Evolutionary conservation across 495 filamentous ascomycete genomes (phyloP), one percentile per base, ranked within the genome.

Genomic region (Penicillium silybi): DNA sequence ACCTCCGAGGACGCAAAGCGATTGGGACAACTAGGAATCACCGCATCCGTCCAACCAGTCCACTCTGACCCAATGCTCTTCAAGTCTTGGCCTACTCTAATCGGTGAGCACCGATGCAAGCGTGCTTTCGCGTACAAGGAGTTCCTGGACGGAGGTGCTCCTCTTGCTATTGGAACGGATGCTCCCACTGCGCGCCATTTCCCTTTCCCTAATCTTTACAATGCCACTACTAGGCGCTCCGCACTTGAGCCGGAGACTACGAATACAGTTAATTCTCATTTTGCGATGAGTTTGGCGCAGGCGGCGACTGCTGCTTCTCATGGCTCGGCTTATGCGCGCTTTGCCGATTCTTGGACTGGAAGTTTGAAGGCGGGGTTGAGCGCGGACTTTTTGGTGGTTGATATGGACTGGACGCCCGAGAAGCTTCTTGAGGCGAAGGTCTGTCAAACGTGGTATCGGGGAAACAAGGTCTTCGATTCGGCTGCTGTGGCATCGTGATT

Each of bases 41-140:
- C 80, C 13, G 82, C 82, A 8, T 82, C 79, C 0, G 75, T 85
- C 18, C 80, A 85, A 56, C 80, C 82, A 0, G 81, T 84, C 1
- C 82, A 85, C 45, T 75, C 80, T 4, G 82, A 85, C 57, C 82
- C 82, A 9, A 73, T 77, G 6, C 79, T 84, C 41, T 71, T 84
- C 43, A 71, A 73, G 11, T 82, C 81, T 1, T 85, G 82, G 82
- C 81, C 78, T 10, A 61, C 60, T 17, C 65, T 85, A 18, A 63
- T 85, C 10, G 82, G 82, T 0, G 65, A 66, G 5, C 68, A 79
- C 23, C 70, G 82, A 32, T 79, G 79, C 54, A 66, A 68, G 41
- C 69, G 82, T 4, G 80, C 81, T 2, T 85, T 85, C 49, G 79
- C 82, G 2, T 85, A 85, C 60, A 76, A 76, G 41, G 81, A 85